Conservation (phyloP, 2,329 filamentous ascomycete species). For the Monilinia polystroma region DNA sequence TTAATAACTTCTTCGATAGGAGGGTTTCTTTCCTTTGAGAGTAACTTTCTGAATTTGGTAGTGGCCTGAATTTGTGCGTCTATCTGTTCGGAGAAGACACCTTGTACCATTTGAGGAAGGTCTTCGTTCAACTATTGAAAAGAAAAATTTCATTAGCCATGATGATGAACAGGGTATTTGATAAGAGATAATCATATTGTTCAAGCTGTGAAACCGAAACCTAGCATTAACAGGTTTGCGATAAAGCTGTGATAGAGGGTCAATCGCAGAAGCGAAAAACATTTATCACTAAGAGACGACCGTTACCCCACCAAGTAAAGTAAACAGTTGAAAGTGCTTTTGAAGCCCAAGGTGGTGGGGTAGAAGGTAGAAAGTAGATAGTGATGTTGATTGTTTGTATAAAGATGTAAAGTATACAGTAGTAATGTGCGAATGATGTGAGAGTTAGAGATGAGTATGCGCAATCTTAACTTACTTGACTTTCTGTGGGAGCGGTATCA, state of each 20-base stretch:
- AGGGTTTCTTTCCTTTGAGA: conserved; percentile 98
- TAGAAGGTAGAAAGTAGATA: background rate
- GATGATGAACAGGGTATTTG: conserved; percentile 24
- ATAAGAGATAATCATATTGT: conserved; percentile 19
- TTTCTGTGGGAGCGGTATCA: conserved; percentile 91
- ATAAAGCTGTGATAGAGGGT: conserved; percentile 25
- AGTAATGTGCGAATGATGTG: background rate
- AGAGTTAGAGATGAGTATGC: conserved; percentile 15
- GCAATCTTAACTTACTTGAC: conserved; percentile 70
- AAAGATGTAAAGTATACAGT: background rate
- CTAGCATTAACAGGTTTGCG: background rate
- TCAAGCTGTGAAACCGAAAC: conserved; percentile 18
- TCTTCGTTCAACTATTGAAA: conserved; percentile 82
- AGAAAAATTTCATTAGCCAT: conserved; percentile 30
- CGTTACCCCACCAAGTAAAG: conserved; percentile 37
- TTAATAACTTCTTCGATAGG: conserved; percentile 99
- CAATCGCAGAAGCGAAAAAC: conserved; percentile 37
- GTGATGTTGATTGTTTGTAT: background rate
- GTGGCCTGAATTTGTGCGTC: conserved; percentile 96
- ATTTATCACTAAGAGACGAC: conserved; percentile 29
- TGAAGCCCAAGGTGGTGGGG: conserved; percentile 16
- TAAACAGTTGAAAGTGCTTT: conserved; percentile 32
- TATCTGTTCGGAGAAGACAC: conserved; percentile 98
- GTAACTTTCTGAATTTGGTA: conserved; percentile 95
- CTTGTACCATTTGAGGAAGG: conserved; percentile 95